Conservation (phyloP, 441 rosid genomes). For the Sinapis alba region DNA sequence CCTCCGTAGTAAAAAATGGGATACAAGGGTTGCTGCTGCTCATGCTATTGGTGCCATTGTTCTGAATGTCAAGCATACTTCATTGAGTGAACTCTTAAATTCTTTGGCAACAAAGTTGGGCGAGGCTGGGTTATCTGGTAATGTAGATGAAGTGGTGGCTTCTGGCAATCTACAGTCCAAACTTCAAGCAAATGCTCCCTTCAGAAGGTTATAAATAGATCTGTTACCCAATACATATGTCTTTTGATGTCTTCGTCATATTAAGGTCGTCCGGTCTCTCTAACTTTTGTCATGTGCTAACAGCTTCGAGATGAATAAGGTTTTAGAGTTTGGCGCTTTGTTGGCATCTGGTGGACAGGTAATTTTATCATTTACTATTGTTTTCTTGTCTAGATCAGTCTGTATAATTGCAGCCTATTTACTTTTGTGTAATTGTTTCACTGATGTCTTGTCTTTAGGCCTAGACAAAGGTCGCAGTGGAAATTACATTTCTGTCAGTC, state of each 20-base stretch:
- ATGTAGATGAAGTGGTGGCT: conserved; percentile 68
- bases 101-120: conserved; percentile 65
- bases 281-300: conserved; percentile 40
- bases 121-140: conserved; percentile 67
- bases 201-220: conserved; percentile 68
- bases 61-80: conserved; percentile 85
- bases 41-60: conserved; percentile 98
- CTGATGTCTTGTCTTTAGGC: too few relatives aligned
- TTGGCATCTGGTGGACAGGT: conserved; percentile 99
- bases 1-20: conserved; percentile 97
- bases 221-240: not conserved
- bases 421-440: too few relatives aligned
- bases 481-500: too few relatives aligned
- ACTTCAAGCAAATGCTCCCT: conserved; percentile 64
- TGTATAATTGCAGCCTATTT: conserved; percentile 16
- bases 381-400: conserved; percentile 21
- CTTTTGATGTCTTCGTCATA: conserved; percentile 24
- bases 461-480: too few relatives aligned
- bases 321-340: conserved; percentile 95
- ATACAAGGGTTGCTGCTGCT: conserved; percentile 99
- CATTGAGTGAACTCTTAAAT: conserved; percentile 71
- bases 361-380: conserved; percentile 19
- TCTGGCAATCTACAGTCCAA: conserved; percentile 68
- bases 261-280: conserved; percentile 25
- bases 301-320: conserved; percentile 95